Evolutionary conservation across 2,329 filamentous ascomycete genomes (phyloP).

Genomic region (Xylariaceae sp.): DNA sequence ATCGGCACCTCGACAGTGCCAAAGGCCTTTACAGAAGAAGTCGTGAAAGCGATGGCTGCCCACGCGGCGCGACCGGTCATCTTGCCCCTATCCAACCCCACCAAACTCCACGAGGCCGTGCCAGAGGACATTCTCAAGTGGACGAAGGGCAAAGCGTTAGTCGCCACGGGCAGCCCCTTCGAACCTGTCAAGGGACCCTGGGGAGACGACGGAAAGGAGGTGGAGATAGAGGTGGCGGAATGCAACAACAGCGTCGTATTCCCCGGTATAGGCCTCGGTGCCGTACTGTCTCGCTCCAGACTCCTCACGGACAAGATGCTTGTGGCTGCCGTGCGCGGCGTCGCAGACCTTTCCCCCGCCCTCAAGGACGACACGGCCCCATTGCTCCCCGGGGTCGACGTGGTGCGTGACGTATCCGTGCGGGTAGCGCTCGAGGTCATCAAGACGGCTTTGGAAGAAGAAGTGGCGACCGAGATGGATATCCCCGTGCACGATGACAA

Average conservation of each 20-base stretch:
- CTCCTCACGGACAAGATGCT: slow-evolving; percentile 73
- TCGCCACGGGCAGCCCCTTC: slow-evolving; percentile 82
- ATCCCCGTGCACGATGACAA: slow-evolving; percentile 56
- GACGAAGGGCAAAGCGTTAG: slow-evolving; percentile 71
- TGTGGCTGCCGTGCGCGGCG: slow-evolving; percentile 69
- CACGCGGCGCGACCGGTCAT: slow-evolving; percentile 69
- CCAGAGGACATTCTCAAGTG: slow-evolving; percentile 71
- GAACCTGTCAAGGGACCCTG: slow-evolving; percentile 60
- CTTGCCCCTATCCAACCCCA: slow-evolving; percentile 82
- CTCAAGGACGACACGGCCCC: slow-evolving; percentile 57
- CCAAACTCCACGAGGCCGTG: slow-evolving; percentile 73
- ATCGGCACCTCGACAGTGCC: slow-evolving; percentile 80
- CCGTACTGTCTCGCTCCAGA: slow-evolving; percentile 62
- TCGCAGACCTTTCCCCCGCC: slow-evolving; percentile 67
- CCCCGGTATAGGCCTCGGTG: slow-evolving; percentile 78
- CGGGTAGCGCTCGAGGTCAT: slow-evolving; percentile 73
- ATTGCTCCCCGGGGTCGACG: slow-evolving; percentile 68
- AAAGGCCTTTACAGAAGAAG: slow-evolving; percentile 67
- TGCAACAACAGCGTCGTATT: slow-evolving; percentile 88
- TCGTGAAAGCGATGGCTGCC: slow-evolving; percentile 69
- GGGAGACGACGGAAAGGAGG: slow-evolving; percentile 40
- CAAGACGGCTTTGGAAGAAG: slow-evolving; percentile 62
- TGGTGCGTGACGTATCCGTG: slow-evolving; percentile 71
- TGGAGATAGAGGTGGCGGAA: slow-evolving; percentile 57
- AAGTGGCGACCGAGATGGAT: slow-evolving; percentile 55